phyloP scores from a whole-genome alignment of 805 yeast species.

The Millerozyma miso region DNA sequence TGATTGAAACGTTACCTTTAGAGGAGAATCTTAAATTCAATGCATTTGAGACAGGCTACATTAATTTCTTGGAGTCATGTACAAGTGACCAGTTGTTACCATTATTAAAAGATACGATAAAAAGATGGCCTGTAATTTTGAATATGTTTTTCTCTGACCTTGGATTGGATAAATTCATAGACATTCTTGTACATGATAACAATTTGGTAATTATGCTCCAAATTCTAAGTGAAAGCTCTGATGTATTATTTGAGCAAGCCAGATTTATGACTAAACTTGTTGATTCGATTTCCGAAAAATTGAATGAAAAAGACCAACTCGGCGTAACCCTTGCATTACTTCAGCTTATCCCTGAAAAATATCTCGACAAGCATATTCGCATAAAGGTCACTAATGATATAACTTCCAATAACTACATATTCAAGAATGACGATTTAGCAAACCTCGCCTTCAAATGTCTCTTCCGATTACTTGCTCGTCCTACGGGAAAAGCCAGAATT shows the following conservation, averaged over 20 bases:
- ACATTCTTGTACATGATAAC: background rate
- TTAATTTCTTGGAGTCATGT: constrained; percentile 6
- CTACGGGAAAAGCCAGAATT: constrained; percentile 28
- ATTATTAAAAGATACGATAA: constrained; percentile 21
- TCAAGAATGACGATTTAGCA: constrained; percentile 1
- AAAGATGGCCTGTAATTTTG: constrained; percentile 54
- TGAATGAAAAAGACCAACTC: background rate
- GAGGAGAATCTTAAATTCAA: constrained; percentile 3
- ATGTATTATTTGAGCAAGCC: background rate
- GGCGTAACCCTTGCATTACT: background rate
- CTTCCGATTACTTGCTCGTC: constrained; percentile 12
- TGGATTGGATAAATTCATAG: constrained; percentile 22
- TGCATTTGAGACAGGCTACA: constrained; percentile 9
- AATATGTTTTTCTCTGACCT: constrained; percentile 25
- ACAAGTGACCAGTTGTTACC: background rate
- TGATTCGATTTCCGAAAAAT: background rate
- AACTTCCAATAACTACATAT: background rate
- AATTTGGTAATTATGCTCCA: background rate
- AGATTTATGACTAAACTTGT: background rate
- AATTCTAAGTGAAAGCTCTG: background rate
- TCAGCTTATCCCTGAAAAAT: constrained; percentile 44
- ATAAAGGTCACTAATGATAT: constrained; percentile 13
- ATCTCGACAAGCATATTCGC: constrained; percentile 29
- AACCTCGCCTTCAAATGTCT: constrained; percentile 33
- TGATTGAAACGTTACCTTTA: constrained; percentile 39